Conservation (phyloP, 352 stramenopile species). For the Globisporangium heterothallicum region DNA sequence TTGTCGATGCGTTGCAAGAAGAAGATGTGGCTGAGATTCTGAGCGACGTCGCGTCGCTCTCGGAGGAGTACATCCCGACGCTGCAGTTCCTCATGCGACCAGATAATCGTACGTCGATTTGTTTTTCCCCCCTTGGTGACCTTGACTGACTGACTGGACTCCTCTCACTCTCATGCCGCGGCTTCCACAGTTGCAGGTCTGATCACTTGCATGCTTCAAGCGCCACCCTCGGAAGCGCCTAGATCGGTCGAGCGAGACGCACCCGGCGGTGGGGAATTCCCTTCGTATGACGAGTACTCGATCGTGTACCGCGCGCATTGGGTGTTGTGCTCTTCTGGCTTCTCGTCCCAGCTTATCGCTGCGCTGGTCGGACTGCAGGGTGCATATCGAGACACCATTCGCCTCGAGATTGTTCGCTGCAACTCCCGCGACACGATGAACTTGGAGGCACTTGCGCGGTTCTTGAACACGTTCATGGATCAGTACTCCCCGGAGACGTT, state of each 20-base stretch:
- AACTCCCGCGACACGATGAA: conserved; percentile 60
- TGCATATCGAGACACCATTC: conserved; percentile 20
- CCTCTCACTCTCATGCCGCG: not conserved
- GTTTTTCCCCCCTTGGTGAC: not conserved
- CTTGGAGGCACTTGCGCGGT: conserved; percentile 49
- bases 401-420: conserved; percentile 29
- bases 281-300: conserved; percentile 56
- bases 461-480: conserved; percentile 64
- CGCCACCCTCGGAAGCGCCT: conserved; percentile 22
- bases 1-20: conserved; percentile 37
- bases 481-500: conserved; percentile 53
- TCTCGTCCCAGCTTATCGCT: conserved; percentile 58
- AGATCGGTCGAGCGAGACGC: conserved; percentile 7
- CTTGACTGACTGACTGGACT: no score
- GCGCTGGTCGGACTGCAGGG: conserved; percentile 43
- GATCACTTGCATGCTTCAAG: conserved; percentile 43
- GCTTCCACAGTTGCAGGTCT: conserved; percentile 29
- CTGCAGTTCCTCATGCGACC: conserved; percentile 58
- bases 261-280: conserved; percentile 23
- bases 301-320: conserved; percentile 57
- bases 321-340: conserved; percentile 52
- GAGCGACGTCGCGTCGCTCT: conserved; percentile 38
- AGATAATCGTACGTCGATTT: conserved; percentile 46
- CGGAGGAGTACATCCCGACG: conserved; percentile 52
- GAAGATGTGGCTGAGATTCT: conserved; percentile 48